These are phyloP conservation scores for Drechmeria coniospora DNA, from an alignment of 2,329 filamentous ascomycete genomes.

Conservation along the genomic window DNA sequence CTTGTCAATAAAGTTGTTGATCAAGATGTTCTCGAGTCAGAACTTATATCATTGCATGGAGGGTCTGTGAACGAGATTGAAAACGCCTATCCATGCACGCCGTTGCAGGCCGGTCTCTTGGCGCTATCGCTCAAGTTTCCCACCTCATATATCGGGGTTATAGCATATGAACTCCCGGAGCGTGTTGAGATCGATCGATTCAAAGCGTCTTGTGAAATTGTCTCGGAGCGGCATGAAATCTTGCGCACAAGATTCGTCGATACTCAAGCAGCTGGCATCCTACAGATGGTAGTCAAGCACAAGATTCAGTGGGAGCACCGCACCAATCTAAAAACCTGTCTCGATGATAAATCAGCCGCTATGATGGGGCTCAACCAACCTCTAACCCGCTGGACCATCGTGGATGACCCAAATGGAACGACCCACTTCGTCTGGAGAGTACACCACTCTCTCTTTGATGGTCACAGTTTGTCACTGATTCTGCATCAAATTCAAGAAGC, in stretches of 20 bases:
- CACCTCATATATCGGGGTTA: constrained; percentile 2
- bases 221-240: background rate
- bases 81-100: constrained; percentile 4
- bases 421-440: constrained; percentile 14
- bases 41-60: too few species aligned
- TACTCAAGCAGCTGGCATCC: background rate
- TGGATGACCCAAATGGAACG: constrained; percentile 1
- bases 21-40: too few species aligned
- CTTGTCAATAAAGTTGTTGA: too few species aligned
- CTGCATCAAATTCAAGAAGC: background rate
- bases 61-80: background rate
- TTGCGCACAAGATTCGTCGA: background rate
- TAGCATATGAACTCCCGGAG: constrained; percentile 1
- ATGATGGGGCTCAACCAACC: too few species aligned
- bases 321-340: too few species aligned
- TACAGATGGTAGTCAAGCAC: background rate
- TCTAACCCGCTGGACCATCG: too few species aligned
- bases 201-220: background rate
- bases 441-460: constrained; percentile 28
- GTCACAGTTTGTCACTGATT: constrained; percentile 23
- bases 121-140: constrained; percentile 3
- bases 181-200: background rate
- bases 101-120: constrained; percentile 5
- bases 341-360: too few species aligned
- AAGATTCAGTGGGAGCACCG: too few species aligned